Percentiles rank a stretch among this genome's conserved stretches.
Evolutionary conservation across 225 moss, liverwort and hornwort genomes (phyloP).

Genomic region (Sphagnum tenellum): DNA sequence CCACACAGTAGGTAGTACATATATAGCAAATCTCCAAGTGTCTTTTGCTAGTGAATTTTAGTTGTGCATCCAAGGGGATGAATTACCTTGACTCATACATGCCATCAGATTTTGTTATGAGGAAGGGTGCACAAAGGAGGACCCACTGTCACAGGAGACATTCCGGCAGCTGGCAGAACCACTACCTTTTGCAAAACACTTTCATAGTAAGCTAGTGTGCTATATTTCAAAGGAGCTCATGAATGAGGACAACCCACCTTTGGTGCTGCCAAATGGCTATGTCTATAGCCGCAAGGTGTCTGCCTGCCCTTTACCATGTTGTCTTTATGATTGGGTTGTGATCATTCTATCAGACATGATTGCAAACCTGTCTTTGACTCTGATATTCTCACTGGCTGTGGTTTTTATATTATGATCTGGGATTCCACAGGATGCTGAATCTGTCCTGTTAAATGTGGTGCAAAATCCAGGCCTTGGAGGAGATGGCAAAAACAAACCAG

Average conservation of each 20-base stretch:
- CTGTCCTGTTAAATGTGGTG: background rate
- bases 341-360: too few species aligned
- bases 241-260: slow-evolving; percentile 97
- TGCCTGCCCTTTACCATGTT: background rate
- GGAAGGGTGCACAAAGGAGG: slow-evolving; percentile 97
- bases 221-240: slow-evolving; percentile 96
- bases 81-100: too few species aligned
- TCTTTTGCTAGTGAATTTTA: too few species aligned
- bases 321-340: too few species aligned
- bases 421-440: background rate
- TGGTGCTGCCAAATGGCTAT: slow-evolving; percentile 95
- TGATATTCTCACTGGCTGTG: background rate
- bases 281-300: slow-evolving; percentile 92
- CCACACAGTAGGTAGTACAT: too few species aligned
- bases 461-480: slow-evolving; percentile 77
- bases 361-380: too few species aligned
- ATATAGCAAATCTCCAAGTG: too few species aligned
- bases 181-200: slow-evolving; percentile 87
- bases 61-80: too few species aligned
- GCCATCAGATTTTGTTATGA: slow-evolving; percentile 77
- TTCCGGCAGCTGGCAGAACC: slow-evolving; percentile 95
- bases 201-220: slow-evolving; percentile 96
- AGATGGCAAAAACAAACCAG: slow-evolving; percentile 86
- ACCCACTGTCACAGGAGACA: slow-evolving; percentile 80
- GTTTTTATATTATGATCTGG: background rate